Evolutionary conservation across 2,329 filamentous ascomycete species (phyloP).

Genomic region (Aspergillus viridinutans): DNA sequence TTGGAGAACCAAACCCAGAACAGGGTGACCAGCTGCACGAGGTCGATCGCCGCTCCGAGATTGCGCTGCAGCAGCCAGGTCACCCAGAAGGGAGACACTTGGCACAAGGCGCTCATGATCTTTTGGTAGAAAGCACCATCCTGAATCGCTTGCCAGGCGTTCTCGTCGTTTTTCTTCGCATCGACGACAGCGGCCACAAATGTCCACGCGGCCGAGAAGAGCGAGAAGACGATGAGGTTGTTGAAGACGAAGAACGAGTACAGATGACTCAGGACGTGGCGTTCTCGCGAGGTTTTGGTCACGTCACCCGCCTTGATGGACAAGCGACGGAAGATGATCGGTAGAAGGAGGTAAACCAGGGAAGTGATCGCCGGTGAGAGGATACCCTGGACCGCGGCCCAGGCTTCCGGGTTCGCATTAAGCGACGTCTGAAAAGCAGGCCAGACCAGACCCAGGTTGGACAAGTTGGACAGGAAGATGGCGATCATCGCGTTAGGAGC

Average conservation of each 20-base stretch:
- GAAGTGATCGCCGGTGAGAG: conserved; percentile 83
- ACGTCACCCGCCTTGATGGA: conserved; percentile 79
- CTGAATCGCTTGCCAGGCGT: conserved; percentile 66
- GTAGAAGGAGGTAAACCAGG: conserved; percentile 78
- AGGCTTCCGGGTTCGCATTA: conserved; percentile 59
- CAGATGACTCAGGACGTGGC: conserved; percentile 84
- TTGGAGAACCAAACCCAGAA: conserved; percentile 80
- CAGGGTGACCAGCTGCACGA: conserved; percentile 83
- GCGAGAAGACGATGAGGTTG: conserved; percentile 88
- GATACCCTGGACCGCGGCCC: conserved; percentile 90
- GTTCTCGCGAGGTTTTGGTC: conserved; percentile 87
- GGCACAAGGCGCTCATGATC: conserved; percentile 71
- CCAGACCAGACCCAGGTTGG: conserved; percentile 78
- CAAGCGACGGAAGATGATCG: conserved; percentile 84
- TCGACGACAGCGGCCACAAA: conserved; percentile 65
- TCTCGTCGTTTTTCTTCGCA: conserved; percentile 51
- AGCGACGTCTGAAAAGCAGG: conserved; percentile 64
- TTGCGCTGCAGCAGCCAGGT: conserved; percentile 91
- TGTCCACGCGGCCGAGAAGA: conserved; percentile 78
- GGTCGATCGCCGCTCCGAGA: conserved; percentile 84
- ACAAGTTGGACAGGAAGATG: conserved; percentile 83
- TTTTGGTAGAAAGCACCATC: conserved; percentile 59
- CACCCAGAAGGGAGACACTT: conserved; percentile 87
- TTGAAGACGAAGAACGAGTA: conserved; percentile 98
- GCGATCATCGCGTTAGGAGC: conserved; percentile 91